Evolutionary conservation across 768 basidiomycete species (phyloP), one percentile per base, ranked within the genome.

Genomic region (Termitomyces sp.): DNA sequence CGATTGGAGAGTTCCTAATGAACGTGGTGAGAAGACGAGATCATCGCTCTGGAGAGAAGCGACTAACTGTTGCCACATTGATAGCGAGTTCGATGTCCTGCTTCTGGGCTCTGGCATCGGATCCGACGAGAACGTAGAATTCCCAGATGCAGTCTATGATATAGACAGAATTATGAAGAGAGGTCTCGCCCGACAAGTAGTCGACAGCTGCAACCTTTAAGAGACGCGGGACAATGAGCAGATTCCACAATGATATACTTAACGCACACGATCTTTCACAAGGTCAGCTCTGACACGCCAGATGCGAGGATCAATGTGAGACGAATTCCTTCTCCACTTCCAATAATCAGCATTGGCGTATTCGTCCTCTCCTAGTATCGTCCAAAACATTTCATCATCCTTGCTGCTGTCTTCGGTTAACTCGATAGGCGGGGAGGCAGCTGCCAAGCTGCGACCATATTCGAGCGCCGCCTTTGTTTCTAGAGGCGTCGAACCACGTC

Each of bases 331-430:
- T 62, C 86, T 79, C 88, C 89, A 94, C 64, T 68, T 80, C 91
- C 91, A 94, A 67, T 92, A 87, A 61, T 92, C 83, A 1, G 91
- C 91, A 42, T 79, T 84, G 3, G 89, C 89, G 66, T 85, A 91
- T 2, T 79, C 79, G 2, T 83, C 78, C 23, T 89, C 82, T n/a
- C 91, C 91, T 3, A 93, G 75, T 37, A 89, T 79, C 82, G 89
- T 85, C 88, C 91, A 91, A 66, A 94, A 91, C 80, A 91, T 84
- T 57, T 91, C 88, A 53, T 91, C 86, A 23, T 70, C 64, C 40
- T 86, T 85, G 52, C 77, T 78, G 62, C 82, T 80, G n/a, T 82
- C 81, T 63, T 93, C 89, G 1, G 68, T 59, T 9, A 92, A 76
- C 59, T 89, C 86, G 7, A 80, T 70, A 19, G 85, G 70, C 16